Evolutionary conservation across 345 rosid genomes (phyloP), one percentile per base, ranked within the genome.

Genomic region (Rhodomyrtus tomentosa): DNA sequence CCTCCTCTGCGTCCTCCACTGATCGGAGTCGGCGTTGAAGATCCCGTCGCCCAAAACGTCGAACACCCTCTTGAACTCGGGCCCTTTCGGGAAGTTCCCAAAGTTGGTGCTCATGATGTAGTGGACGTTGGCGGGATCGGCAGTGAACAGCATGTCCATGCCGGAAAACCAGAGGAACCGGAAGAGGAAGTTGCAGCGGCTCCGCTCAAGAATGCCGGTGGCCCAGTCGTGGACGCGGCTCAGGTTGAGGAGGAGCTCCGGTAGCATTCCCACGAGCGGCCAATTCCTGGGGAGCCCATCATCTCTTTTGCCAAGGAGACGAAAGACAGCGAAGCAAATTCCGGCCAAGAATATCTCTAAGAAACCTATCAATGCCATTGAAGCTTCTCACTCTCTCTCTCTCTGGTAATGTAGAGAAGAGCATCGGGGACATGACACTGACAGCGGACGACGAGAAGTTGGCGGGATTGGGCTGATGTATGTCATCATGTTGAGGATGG

Each of bases 221-320:
- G 10, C 0, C 87, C 55, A 88, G 76, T 92, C 90, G 40, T 90
- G 91, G 55, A 91, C 27, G 13, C 84, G 87, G 85, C 82, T 87
- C 72, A 88, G 29, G 53, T 90, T 82, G 27, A 80, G 32, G 55
- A 88, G 16, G n/a, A 93, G 83, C 12, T 59, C 84, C 2, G 94
- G 96, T 27, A 92, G 82, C 96, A 89, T 92, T 25, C 98, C 98
- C 2, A 94, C 27, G 29, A 94, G 3, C 4, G 95, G 95, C 87
- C 90, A 92, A 83, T 88, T 86, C 50, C 55, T 91, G 20, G 85
- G 88, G 45, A 80, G 4, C 50, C 87, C 79, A 48, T 88, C 86
- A 7, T 50, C 74, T 38, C 40, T 81, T 50, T 49, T 68, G 81
- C 84, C 25, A 40, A 86, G 87, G n/a, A 81, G 4, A 13, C 53